phyloP scores from a whole-genome alignment of 2,329 filamentous ascomycete genomes.

The Talaromyces sp. region DNA sequence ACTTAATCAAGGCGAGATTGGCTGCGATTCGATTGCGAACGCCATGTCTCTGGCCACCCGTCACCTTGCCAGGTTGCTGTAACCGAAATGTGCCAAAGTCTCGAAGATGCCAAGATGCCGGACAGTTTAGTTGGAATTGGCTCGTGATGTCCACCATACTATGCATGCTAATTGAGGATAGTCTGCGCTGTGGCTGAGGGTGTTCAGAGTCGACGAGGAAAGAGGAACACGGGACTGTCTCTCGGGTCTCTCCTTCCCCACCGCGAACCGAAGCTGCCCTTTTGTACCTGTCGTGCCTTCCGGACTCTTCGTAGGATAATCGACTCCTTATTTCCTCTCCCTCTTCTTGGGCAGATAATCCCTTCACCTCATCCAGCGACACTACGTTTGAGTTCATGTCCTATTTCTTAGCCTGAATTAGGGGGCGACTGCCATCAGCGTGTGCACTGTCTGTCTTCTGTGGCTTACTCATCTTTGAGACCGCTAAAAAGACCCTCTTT shows the following conservation, averaged over 20 bases:
- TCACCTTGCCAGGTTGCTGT: neutral
- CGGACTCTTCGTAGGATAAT: neutral
- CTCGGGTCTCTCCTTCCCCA: neutral
- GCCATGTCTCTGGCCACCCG: neutral
- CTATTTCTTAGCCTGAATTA: neutral
- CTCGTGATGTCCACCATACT: neutral
- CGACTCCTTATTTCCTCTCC: neutral
- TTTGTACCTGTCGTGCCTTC: neutral
- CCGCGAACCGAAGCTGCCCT: neutral
- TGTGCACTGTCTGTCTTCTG: neutral
- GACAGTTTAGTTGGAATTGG: neutral
- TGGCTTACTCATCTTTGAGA: neutral
- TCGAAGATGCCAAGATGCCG: conserved; percentile 1
- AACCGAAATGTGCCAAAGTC: neutral
- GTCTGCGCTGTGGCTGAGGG: neutral
- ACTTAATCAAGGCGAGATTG: neutral
- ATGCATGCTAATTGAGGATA: neutral
- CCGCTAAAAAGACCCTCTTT: neutral
- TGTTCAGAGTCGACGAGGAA: neutral
- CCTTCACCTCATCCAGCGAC: neutral
- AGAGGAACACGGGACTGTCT: neutral
- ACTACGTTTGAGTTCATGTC: neutral
- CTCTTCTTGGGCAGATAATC: neutral
- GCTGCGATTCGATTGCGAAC: neutral
- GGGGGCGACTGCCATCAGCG: neutral